These are phyloP conservation scores for Sclerotinia minor DNA, from an alignment of 2,329 filamentous ascomycete species.

Conservation along the genomic window DNA sequence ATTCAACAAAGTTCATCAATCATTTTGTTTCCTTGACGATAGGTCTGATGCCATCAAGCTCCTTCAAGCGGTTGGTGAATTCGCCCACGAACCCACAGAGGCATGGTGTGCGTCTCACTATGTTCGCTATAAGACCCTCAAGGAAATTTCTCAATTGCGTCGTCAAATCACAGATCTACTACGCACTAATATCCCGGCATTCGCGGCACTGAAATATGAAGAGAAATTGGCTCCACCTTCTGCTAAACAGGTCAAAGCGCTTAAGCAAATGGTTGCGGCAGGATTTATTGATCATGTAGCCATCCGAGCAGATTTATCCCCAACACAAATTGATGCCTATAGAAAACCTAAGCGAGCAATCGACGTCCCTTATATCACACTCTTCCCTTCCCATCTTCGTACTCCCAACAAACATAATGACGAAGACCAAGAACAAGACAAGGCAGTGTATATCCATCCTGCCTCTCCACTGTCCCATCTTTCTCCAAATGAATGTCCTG, in stretches of 20 bases:
- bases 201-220: constrained; percentile 55
- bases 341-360: constrained; percentile 81
- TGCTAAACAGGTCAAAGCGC: constrained; percentile 68
- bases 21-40: constrained; percentile 79
- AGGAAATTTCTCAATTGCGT: constrained; percentile 81
- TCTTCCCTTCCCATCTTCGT: constrained; percentile 64
- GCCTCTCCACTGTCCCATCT: constrained; percentile 75
- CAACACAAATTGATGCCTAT: constrained; percentile 64
- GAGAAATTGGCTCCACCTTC: constrained; percentile 60
- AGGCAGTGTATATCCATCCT: constrained; percentile 84
- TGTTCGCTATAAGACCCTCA: constrained; percentile 81
- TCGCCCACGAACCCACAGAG: constrained; percentile 71
- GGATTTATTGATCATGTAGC: constrained; percentile 95
- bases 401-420: constrained; percentile 43
- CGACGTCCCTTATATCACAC: constrained; percentile 86
- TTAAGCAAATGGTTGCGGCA: constrained; percentile 89
- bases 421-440: constrained; percentile 43
- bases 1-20: constrained; percentile 71
- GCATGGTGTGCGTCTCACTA: constrained; percentile 81
- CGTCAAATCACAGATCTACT: constrained; percentile 81
- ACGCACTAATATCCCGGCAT: constrained; percentile 69
- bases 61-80: constrained; percentile 84
- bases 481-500: constrained; percentile 71
- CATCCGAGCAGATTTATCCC: constrained; percentile 84
- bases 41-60: constrained; percentile 87